These are phyloP conservation scores for Euphorbia schlechtendalii DNA, from an alignment of 441 rosid genomes.

Conservation along the genomic window DNA sequence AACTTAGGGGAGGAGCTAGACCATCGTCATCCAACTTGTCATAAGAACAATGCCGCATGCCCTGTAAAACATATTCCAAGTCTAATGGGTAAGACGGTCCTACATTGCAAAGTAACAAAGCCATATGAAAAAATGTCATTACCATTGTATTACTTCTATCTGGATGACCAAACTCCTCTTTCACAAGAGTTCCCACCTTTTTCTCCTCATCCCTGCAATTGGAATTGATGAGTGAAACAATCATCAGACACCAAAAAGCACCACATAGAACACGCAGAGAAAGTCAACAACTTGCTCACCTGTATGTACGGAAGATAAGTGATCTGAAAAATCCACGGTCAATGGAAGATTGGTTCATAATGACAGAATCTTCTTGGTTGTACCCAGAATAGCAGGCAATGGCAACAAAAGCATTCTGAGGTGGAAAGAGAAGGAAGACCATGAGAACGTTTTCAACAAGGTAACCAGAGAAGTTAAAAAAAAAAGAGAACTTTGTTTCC, in stretches of 20 bases:
- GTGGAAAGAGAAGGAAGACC: slow-evolving; percentile 12
- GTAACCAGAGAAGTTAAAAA: not conserved
- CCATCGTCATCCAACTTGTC: slow-evolving; percentile 98
- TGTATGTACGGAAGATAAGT: slow-evolving; percentile 88
- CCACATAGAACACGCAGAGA: not conserved
- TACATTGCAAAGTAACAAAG: slow-evolving; percentile 1
- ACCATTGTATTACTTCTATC: slow-evolving; percentile 93
- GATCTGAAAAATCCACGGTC: slow-evolving; percentile 98
- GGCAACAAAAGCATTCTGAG: slow-evolving; percentile 94
- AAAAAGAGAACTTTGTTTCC: slow-evolving; percentile 11
- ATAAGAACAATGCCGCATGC: slow-evolving; percentile 98
- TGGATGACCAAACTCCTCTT: slow-evolving; percentile 97
- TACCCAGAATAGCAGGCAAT: slow-evolving; percentile 97
- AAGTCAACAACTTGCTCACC: slow-evolving; percentile 35
- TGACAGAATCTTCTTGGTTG: slow-evolving; percentile 99
- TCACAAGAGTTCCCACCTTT: slow-evolving; percentile 98
- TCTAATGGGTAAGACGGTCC: slow-evolving; percentile 16
- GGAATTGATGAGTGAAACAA: slow-evolving; percentile 16
- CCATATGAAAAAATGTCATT: slow-evolving; percentile 11
- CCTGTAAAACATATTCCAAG: slow-evolving; percentile 41
- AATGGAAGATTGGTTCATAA: slow-evolving; percentile 96
- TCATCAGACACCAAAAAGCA: slow-evolving; percentile 4
- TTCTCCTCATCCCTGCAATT: slow-evolving; percentile 89
- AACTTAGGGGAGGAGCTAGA: slow-evolving; percentile 93
- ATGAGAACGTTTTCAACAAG: slow-evolving; percentile 5